Evolutionary conservation across 495 filamentous ascomycete genomes (phyloP), one percentile per base, ranked within the genome.

Genomic region (Aspergillus affinis): DNA sequence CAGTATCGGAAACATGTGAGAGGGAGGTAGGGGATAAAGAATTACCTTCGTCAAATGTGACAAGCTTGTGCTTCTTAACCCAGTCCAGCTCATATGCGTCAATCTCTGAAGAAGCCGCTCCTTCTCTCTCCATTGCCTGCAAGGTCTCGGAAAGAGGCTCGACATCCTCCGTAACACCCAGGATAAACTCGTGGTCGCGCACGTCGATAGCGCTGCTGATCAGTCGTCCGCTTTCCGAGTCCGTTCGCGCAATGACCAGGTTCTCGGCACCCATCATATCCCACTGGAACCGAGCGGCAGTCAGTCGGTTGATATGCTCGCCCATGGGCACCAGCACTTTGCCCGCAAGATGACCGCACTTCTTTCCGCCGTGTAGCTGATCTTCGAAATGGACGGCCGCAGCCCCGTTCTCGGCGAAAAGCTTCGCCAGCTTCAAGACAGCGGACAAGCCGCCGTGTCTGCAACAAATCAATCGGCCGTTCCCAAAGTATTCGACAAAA

Each of bases 301-400:
- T 86, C 5, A 98, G 85, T 17, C 94, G 85, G 75, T 97, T 97
- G 77, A 98, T 95, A 75, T 98, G 94, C 66, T 98, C 94, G 62
- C 90, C 88, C 45, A 94, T 86, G 0, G 94, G 95, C 0, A 98
- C 94, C 13, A 98, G 79, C 1, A 98, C 94, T 74, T 98, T 98
- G 61, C 94, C 94, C 2, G 94, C 93, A 59, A 98, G 81, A 78
- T 98, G 94, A 18, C 94, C 94, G 69, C 94, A 98, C 75, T 98
- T 98, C 82, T 98, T 98, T 45, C 94, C 94, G 23, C 94, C 94
- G 70, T 98, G 94, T 54, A 97, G 81, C 69, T 98, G 95, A 67
- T 98, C 94, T 72, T 98, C 94, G 66, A 98, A 95, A 71, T 98
- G 94, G 2, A 98, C 95, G 9, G 89, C 94, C 2, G 94, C 94